phyloP scores from a whole-genome alignment of 2,329 filamentous ascomycete species.

The Parafenestella ontariensis region DNA sequence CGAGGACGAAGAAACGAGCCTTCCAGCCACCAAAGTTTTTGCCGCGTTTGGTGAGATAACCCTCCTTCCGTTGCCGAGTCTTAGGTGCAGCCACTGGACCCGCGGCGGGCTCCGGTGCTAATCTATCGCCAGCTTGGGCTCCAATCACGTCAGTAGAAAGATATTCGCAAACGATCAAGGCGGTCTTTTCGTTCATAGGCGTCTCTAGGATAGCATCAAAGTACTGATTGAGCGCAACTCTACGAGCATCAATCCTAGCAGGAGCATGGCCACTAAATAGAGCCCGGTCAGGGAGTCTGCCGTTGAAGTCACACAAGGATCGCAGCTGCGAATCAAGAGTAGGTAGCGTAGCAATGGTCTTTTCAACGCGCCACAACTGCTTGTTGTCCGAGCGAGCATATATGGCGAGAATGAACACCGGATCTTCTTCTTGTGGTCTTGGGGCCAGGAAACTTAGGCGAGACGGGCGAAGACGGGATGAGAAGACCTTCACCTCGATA shows the following conservation, averaged over 20 bases:
- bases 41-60: slow-evolving; percentile 93
- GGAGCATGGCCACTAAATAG: slow-evolving; percentile 93
- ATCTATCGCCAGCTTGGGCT: slow-evolving; percentile 61
- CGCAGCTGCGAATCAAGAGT: slow-evolving; percentile 83
- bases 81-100: slow-evolving; percentile 49
- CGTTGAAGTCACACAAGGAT: slow-evolving; percentile 73
- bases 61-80: slow-evolving; percentile 76
- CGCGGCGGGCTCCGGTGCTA: slow-evolving; percentile 63
- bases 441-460: slow-evolving; percentile 82
- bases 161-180: slow-evolving; percentile 84
- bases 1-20: slow-evolving; percentile 74
- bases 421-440: slow-evolving; percentile 85
- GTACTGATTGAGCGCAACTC: slow-evolving; percentile 81
- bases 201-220: slow-evolving; percentile 86
- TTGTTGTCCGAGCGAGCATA: slow-evolving; percentile 76
- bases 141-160: slow-evolving; percentile 72
- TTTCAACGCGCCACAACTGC: slow-evolving; percentile 94
- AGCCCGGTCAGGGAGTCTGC: slow-evolving; percentile 80
- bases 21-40: slow-evolving; percentile 99
- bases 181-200: slow-evolving; percentile 76
- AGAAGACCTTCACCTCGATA: slow-evolving; percentile 85
- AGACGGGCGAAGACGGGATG: slow-evolving; percentile 93
- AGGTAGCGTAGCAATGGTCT: slow-evolving; percentile 82
- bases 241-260: slow-evolving; percentile 87
- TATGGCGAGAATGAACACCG: slow-evolving; percentile 89